These are phyloP conservation scores for Diospyros kaki DNA, from an alignment of 148 eudicot species.

Conservation along the genomic window DNA sequence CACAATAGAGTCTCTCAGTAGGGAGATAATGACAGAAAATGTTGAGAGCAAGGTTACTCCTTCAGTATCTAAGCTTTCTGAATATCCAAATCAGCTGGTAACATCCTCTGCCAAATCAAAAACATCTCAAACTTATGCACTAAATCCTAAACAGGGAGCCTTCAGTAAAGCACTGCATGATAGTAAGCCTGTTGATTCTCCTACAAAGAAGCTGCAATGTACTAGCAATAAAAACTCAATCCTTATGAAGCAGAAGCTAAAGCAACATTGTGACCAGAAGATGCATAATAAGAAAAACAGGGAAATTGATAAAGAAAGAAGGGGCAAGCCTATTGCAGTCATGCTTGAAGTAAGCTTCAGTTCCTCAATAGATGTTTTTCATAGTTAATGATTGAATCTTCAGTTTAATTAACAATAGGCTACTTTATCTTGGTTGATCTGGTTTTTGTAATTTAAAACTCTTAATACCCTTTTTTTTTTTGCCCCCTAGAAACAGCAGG, in stretches of 20 bases:
- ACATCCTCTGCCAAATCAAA: slow-evolving; percentile 21
- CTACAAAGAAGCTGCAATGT: slow-evolving; percentile 15
- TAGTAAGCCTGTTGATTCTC: slow-evolving; percentile 16
- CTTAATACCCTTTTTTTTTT: slow-evolving; percentile 7
- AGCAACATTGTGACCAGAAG: slow-evolving; percentile 20
- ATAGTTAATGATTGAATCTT: slow-evolving; percentile 12
- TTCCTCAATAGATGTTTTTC: background rate
- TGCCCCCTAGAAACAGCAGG: slow-evolving; percentile 33
- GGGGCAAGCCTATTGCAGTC: slow-evolving; percentile 21
- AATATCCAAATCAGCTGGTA: slow-evolving; percentile 20
- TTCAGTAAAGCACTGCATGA: slow-evolving; percentile 22
- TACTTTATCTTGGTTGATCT: slow-evolving; percentile 1
- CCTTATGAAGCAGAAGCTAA: slow-evolving; percentile 33
- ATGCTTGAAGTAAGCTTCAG: slow-evolving; percentile 35
- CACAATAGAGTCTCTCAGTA: slow-evolving; percentile 8
- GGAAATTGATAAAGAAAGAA: slow-evolving; percentile 33
- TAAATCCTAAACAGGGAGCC: slow-evolving; percentile 17
- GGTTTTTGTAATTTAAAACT: slow-evolving; percentile 7
- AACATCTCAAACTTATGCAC: slow-evolving; percentile 24
- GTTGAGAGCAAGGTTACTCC: slow-evolving; percentile 16
- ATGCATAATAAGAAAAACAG: slow-evolving; percentile 28
- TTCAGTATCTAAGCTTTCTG: slow-evolving; percentile 17
- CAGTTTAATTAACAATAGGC: background rate
- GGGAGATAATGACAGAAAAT: slow-evolving; percentile 8
- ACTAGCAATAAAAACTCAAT: slow-evolving; percentile 26